Conservation (phyloP, 768 basidiomycete species). For the Collybia nuda region DNA sequence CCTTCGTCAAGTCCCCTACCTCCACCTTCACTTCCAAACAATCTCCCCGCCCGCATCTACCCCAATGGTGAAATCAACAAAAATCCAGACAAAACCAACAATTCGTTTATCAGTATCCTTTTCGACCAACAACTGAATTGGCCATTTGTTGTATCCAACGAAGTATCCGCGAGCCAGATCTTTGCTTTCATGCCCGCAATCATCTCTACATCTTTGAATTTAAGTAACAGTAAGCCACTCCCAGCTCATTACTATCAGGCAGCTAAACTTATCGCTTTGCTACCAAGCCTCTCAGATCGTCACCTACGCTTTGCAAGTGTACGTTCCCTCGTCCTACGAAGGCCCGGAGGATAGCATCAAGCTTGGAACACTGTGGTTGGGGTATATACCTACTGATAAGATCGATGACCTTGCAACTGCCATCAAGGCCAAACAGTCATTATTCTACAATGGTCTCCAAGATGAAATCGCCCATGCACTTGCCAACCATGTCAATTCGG, state of each 20-base stretch:
- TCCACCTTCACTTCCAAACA: slow-evolving; percentile 49
- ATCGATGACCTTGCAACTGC: slow-evolving; percentile 64
- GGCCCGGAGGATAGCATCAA: slow-evolving; percentile 41
- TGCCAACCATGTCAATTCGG: slow-evolving; percentile 68
- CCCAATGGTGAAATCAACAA: slow-evolving; percentile 32
- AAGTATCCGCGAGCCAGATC: slow-evolving; percentile 69
- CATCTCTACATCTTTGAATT: slow-evolving; percentile 28
- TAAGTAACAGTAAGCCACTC: slow-evolving; percentile 24
- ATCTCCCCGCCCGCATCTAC: slow-evolving; percentile 57
- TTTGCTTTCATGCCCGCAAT: slow-evolving; percentile 66
- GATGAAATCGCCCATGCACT: slow-evolving; percentile 51
- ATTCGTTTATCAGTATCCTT: slow-evolving; percentile 60
- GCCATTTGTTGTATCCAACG: slow-evolving; percentile 60
- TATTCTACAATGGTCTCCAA: slow-evolving; percentile 58
- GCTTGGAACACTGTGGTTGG: slow-evolving; percentile 72
- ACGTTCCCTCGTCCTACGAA: slow-evolving; percentile 57
- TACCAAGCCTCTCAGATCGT: slow-evolving; percentile 31
- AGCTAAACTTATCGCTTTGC: background rate
- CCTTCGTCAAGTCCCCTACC: slow-evolving; percentile 9
- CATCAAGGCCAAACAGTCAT: slow-evolving; percentile 59
- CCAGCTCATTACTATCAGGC: background rate
- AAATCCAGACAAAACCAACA: slow-evolving; percentile 29
- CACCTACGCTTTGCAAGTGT: slow-evolving; percentile 65
- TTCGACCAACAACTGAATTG: slow-evolving; percentile 64
- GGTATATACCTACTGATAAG: slow-evolving; percentile 56